Base-by-base conservation (phyloP, 345 rosid genomes). In the Stellera chamaejasme region DNA sequence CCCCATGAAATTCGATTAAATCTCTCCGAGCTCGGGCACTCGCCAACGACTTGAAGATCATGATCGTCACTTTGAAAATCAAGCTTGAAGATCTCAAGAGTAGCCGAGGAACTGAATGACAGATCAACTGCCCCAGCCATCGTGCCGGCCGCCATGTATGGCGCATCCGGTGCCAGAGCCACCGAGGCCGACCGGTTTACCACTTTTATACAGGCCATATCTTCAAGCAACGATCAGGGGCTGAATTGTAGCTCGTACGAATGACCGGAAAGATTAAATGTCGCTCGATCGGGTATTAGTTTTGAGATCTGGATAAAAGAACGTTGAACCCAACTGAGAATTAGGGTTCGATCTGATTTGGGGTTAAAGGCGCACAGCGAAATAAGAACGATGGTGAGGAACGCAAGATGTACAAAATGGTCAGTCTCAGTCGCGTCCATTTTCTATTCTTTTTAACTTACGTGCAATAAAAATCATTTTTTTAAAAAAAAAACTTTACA, bases 61-160 rank as follows among this genome's bases (percentile, higher is more conserved):
- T 46, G 95, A 75, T 90, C 90, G 45, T 87, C 96, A 6, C 93
- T 87, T 72, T 90, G 97, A 67, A 94, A 94, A 65, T 94, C 97
- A 45, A 94, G 83, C 80, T 85, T 78, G 69, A 94, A 94, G 81
- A 94, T 90, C 89, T 94, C 99, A 60, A 94, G 85, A 57, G 69
- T 81, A 15, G 96, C 96, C 15, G 96, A 82, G 10, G 97, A 90
- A 60, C 97, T 94, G 67, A 94, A 94, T 11, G 95, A 90, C 51
- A 77, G 82, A 82, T 94, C 99, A 68, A 94, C 96, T 13, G 97
- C 99, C 36, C 96, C 97, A 5, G 97, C 99, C 99, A 90, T 87
- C 61, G 99, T 94, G 6, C 99, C 99, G 26, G 99, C 96, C 11
- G 99, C 99, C 89, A 94, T 75, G 79, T 94, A 94, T 5, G 92